Evolutionary conservation across 208 protist genomes (phyloP).

Genomic region (Porcisia deanei): DNA sequence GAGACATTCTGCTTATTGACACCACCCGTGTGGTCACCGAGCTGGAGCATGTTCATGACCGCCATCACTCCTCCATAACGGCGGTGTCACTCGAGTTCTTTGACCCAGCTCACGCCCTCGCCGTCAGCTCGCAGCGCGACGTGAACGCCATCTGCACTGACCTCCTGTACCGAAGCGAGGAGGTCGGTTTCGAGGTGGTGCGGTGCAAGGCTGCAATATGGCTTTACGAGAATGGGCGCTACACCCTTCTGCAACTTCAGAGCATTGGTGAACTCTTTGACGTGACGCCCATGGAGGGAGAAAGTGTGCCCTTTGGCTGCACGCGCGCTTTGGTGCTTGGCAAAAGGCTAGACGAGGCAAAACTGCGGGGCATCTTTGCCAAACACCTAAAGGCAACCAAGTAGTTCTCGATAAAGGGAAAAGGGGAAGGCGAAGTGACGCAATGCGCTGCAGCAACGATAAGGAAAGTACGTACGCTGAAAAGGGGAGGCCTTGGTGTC

Average conservation of each 20-base stretch:
- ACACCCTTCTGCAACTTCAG: slow-evolving; percentile 80
- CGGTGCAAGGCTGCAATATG: slow-evolving; percentile 91
- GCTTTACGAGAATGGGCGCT: slow-evolving; percentile 41
- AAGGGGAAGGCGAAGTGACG: background rate
- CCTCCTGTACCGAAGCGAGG: slow-evolving; percentile 69
- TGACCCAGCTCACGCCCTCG: slow-evolving; percentile 39
- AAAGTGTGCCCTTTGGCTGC: slow-evolving; percentile 70
- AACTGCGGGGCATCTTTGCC: slow-evolving; percentile 65
- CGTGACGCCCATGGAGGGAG: slow-evolving; percentile 74
- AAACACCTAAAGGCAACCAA: slow-evolving; percentile 55
- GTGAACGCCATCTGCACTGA: slow-evolving; percentile 77
- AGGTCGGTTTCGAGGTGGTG: slow-evolving; percentile 79
- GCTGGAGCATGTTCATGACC: slow-evolving; percentile 65
- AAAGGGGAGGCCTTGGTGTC: background rate
- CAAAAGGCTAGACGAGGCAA: slow-evolving; percentile 56
- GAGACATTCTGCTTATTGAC: slow-evolving; percentile 78
- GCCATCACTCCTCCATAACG: slow-evolving; percentile 58
- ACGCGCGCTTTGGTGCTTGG: slow-evolving; percentile 75
- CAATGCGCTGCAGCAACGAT: background rate
- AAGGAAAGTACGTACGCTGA: background rate
- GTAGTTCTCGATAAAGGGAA: background rate
- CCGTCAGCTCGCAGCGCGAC: slow-evolving; percentile 42
- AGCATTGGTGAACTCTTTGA: slow-evolving; percentile 88
- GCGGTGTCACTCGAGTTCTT: slow-evolving; percentile 76
- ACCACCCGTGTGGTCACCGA: slow-evolving; percentile 54